A percentile compares a stretch with the other conserved stretches of the same genome.
Conservation (phyloP, 345 rosid species). For the Salix dunnii region DNA sequence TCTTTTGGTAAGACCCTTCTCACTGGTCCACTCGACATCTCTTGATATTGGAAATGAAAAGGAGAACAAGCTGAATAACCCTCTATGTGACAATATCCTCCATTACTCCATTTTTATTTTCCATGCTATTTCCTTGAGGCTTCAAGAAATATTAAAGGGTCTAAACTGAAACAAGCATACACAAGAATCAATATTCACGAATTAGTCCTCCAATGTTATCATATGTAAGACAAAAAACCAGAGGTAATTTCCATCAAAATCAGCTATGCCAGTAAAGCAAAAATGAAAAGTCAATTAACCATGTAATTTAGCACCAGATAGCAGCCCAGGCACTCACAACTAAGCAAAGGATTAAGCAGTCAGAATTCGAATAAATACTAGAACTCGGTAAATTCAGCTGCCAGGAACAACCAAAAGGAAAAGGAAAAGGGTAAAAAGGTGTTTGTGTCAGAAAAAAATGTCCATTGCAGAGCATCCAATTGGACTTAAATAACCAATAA, state of each 20-base stretch:
- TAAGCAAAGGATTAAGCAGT: neutral
- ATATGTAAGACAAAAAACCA: neutral
- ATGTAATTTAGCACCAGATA: neutral
- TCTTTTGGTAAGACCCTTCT: conserved; percentile 85
- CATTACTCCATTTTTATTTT: neutral
- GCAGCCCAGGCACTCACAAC: neutral
- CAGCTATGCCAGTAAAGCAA: neutral
- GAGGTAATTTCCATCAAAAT: neutral
- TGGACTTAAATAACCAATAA: neutral
- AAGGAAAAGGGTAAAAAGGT: neutral
- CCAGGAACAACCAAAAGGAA: neutral
- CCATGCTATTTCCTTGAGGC: neutral
- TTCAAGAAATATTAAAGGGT: neutral
- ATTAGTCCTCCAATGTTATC: neutral
- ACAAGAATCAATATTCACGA: neutral
- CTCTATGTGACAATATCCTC: neutral
- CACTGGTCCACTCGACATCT: conserved; percentile 70
- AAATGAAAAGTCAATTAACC: neutral
- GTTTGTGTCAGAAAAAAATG: neutral
- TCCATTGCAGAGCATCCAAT: neutral
- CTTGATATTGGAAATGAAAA: conserved; percentile 14
- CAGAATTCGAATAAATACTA: neutral
- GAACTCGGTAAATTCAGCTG: neutral
- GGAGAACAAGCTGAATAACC: neutral
- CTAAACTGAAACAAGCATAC: neutral